phyloP scores from a whole-genome alignment of 2,329 filamentous ascomycete genomes.

The Penicillium sp. region DNA sequence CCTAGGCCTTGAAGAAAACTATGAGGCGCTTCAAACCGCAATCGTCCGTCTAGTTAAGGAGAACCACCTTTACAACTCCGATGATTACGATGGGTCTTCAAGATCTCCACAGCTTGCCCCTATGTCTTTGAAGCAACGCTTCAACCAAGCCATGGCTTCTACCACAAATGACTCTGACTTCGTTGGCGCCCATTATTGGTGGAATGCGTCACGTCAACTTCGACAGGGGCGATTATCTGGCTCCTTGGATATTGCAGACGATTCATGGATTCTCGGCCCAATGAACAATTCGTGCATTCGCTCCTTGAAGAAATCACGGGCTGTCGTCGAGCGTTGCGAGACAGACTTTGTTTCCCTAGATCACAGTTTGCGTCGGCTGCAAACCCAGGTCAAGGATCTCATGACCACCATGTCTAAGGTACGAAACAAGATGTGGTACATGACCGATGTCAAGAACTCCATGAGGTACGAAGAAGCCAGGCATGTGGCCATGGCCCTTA shows the following conservation, averaged over 20 bases:
- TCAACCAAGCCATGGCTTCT: constrained; percentile 70
- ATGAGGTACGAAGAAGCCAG: constrained; percentile 83
- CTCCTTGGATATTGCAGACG: constrained; percentile 54
- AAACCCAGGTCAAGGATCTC: constrained; percentile 71
- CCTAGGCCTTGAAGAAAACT: constrained; percentile 71
- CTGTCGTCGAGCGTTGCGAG: constrained; percentile 39
- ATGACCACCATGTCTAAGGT: constrained; percentile 72
- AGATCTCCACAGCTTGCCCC: constrained; percentile 3
- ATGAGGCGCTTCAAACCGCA: constrained; percentile 76
- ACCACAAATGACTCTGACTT: constrained; percentile 80
- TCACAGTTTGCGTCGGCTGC: constrained; percentile 76
- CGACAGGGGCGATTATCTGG: constrained; percentile 60
- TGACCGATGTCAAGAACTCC: constrained; percentile 88
- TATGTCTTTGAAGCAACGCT: constrained; percentile 36
- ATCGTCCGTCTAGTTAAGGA: constrained; percentile 80
- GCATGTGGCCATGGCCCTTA: constrained; percentile 82
- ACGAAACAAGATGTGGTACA: constrained; percentile 98
- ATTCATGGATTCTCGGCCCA: constrained; percentile 69
- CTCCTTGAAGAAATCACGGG: constrained; percentile 32
- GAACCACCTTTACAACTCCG: constrained; percentile 71
- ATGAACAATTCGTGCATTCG: constrained; percentile 61
- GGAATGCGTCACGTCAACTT: constrained; percentile 76
- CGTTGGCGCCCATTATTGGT: constrained; percentile 80
- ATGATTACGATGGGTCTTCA: constrained; percentile 17
- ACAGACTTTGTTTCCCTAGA: constrained; percentile 72